Evolutionary conservation across 768 basidiomycete species (phyloP), one percentile per base, ranked within the genome.

Genomic region (Suillus occidentalis): DNA sequence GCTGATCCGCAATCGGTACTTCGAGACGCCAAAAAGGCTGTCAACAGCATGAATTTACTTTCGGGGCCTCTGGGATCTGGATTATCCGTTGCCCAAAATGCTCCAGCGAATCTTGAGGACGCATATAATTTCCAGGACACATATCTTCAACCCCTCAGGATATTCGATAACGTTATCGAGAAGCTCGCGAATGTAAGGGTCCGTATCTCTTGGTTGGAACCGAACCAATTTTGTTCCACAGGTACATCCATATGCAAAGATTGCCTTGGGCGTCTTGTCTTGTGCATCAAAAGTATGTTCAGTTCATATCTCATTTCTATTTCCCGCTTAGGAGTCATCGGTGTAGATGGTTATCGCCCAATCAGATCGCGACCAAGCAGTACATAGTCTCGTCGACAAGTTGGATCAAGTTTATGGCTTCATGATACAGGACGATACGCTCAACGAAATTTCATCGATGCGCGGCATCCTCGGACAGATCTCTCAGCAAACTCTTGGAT

Each of bases 201-300:
- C 18, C 20, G 36, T 52, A 5, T 4, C 28, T 55, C 6, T 14
- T 0, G 18, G 13, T 53, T n/a, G 22, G 49, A 62, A 1, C 2
- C 9, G 8, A 34, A 22, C 34, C 31, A 18, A 25, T 61, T 9
- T 2, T 7, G 2, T 12, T 14, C 1, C 12, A 0, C 7, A 64
- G 59, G 34, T 64, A 6, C 63, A 64, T 13, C 63, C 63, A 1
- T 64, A 64, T 4, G 58, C 63, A 6, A 58, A 58, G 18, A n/a
- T 64, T 4, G 63, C 18, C 25, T 13, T 61, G 34, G 56, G 40
- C 16, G 6, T 49, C 4, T 12, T 64, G 58, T 31, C 58, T 10
- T 18, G 13, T 34, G 63, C 58, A 13, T 45, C 40, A 4, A 61
- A 43, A 20, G 63, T 60, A 36, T 6, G 43, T 49, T 31, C 31